These are phyloP conservation scores for Chernovozyma aurita DNA, from an alignment of 1,139 yeast species.

Conservation along the genomic window DNA sequence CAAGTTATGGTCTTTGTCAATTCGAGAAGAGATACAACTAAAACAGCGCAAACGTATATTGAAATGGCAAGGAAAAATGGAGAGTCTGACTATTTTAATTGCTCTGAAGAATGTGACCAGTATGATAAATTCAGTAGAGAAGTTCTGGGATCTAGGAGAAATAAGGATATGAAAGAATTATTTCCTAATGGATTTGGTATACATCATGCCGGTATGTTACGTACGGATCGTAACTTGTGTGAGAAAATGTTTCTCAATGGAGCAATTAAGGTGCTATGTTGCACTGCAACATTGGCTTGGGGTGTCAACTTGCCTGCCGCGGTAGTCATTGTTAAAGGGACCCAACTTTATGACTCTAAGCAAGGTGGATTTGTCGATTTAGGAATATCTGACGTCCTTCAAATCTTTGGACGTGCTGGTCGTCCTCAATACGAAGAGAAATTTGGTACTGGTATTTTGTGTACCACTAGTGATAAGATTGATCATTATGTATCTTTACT, in stretches of 20 bases:
- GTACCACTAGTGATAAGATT: constrained; percentile 76
- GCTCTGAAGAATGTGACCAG: constrained; percentile 42
- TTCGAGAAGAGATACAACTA: constrained; percentile 88
- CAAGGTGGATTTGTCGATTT: constrained; percentile 92
- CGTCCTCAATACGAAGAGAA: constrained; percentile 88
- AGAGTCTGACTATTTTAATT: constrained; percentile 58
- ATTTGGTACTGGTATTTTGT: constrained; percentile 86
- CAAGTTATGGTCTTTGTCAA: constrained; percentile 98
- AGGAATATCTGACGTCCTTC: constrained; percentile 95
- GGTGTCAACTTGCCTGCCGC: constrained; percentile 99
- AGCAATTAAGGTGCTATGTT: constrained; percentile 82
- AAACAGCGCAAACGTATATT: constrained; percentile 71
- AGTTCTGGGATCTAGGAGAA: constrained; percentile 47
- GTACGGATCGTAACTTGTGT: constrained; percentile 85
- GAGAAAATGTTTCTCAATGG: constrained; percentile 87
- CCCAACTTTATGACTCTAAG: constrained; percentile 91
- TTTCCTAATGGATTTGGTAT: constrained; percentile 84
- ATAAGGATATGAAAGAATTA: constrained; percentile 75
- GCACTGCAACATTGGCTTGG: constrained; percentile 99
- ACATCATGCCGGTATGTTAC: constrained; percentile 96
- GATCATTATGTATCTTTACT: constrained; percentile 85
- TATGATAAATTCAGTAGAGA: constrained; percentile 57
- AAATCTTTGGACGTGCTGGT: constrained; percentile 99
- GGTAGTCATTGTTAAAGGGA: constrained; percentile 92
- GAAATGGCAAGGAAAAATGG: constrained; percentile 60